These are phyloP conservation scores for Lipomyces yarrowii DNA, from an alignment of 1,139 yeast species.

Conservation along the genomic window DNA sequence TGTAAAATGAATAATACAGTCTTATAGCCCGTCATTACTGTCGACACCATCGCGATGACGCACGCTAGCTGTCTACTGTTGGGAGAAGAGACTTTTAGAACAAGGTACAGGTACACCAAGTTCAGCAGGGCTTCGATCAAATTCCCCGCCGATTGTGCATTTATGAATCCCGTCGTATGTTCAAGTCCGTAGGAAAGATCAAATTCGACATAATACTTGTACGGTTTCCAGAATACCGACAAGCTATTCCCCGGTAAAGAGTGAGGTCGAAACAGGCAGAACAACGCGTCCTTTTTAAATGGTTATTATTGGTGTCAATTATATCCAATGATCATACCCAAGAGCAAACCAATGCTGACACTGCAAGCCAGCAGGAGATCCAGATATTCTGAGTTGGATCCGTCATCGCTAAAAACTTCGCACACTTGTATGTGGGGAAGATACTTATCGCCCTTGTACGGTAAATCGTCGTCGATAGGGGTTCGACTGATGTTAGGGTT, in stretches of 20 bases:
- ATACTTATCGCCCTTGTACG: no score
- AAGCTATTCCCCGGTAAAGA: slow-evolving; percentile 3
- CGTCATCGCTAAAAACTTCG: no score
- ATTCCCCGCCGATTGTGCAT: background rate
- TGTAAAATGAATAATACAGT: background rate
- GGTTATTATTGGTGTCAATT: background rate
- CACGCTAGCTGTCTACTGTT: background rate
- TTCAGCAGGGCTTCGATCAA: background rate
- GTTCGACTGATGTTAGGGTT: no score
- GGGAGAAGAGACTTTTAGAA: background rate
- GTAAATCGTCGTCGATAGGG: no score
- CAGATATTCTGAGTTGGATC: background rate
- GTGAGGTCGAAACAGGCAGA: background rate
- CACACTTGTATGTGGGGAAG: no score
- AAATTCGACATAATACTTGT: background rate
- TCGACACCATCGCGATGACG: background rate
- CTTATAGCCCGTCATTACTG: background rate
- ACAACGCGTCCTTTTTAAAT: background rate
- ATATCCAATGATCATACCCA: background rate
- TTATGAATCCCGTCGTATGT: background rate
- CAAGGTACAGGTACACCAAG: background rate
- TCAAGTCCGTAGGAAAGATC: slow-evolving; percentile 1
- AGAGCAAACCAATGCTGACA: background rate
- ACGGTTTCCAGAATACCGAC: background rate
- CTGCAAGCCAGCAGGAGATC: background rate